These are phyloP conservation scores for Cyberlindnera suaveolens DNA, from an alignment of 805 yeast species.

Conservation along the genomic window DNA sequence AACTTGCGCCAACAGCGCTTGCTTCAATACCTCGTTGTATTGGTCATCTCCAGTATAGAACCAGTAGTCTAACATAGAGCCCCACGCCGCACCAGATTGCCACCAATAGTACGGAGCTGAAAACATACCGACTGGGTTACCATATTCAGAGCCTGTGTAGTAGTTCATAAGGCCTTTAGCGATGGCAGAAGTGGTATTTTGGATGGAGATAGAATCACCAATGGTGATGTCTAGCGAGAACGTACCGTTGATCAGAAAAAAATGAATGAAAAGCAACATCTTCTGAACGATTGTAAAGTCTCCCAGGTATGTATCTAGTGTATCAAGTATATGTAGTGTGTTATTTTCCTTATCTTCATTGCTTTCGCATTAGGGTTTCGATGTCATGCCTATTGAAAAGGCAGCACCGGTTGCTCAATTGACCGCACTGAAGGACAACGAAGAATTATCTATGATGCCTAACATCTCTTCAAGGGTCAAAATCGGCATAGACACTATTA, in stretches of 20 bases:
- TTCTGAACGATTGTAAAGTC: too few relatives aligned
- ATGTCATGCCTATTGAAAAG: too few relatives aligned
- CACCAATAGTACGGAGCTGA: conserved; percentile 94
- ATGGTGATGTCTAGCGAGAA: conserved; percentile 1
- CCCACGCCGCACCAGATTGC: conserved; percentile 98
- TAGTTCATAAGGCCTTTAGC: conserved; percentile 76
- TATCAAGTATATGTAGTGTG: too few relatives aligned
- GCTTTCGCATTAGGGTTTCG: too few relatives aligned
- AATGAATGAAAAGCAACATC: background rate
- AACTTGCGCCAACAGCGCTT: conserved; percentile 66
- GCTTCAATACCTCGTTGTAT: conserved; percentile 49
- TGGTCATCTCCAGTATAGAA: conserved; percentile 64
- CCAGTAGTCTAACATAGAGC: conserved; percentile 75
- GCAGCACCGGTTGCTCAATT: too few relatives aligned
- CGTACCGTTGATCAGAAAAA: background rate
- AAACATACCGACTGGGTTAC: conserved; percentile 80
- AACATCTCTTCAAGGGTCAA: too few relatives aligned
- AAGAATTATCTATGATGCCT: too few relatives aligned
- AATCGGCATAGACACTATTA: too few relatives aligned
- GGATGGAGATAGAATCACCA: conserved; percentile 16
- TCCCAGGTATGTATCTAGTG: too few relatives aligned
- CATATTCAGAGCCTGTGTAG: conserved; percentile 65
- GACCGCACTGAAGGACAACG: too few relatives aligned
- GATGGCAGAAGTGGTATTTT: conserved; percentile 39
- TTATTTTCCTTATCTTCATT: too few relatives aligned